phyloP scores from a whole-genome alignment of 345 rosid species.

The Aquilaria yunnanensis region DNA sequence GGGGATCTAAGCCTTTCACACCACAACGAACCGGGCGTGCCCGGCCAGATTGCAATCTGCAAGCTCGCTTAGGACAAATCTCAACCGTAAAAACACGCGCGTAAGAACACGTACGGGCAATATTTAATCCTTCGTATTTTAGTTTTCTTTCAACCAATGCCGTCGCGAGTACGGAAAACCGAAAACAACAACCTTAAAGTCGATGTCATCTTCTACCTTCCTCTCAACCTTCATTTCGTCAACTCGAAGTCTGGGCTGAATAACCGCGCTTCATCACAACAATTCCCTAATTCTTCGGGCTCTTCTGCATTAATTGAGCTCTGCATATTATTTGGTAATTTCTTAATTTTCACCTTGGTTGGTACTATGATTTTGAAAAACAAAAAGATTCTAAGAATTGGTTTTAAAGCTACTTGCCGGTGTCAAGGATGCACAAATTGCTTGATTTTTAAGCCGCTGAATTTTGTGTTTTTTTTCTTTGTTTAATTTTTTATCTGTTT shows the following conservation, averaged over 20 bases:
- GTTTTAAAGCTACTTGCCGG: no score
- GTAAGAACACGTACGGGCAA: no score
- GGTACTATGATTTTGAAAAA: no score
- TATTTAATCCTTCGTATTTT: no score
- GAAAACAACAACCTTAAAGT: neutral
- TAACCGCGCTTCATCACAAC: neutral
- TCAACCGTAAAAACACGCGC: no score
- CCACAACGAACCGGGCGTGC: no score
- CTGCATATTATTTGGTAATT: slow-evolving; percentile 1
- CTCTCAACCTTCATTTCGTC: neutral
- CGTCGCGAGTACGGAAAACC: slow-evolving; percentile 1
- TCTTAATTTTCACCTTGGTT: neutral
- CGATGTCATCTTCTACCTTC: neutral
- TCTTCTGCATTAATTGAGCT: neutral
- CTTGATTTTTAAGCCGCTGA: slow-evolving; percentile 10
- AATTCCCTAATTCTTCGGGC: neutral
- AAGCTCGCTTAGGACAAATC: no score
- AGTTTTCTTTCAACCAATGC: neutral
- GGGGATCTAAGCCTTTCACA: no score
- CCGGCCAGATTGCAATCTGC: no score
- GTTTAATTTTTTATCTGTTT: neutral
- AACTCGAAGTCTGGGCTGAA: neutral
- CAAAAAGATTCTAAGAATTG: no score
- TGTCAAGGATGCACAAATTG: no score
- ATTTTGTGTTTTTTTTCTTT: slow-evolving; percentile 14